phyloP scores from a whole-genome alignment of 2,329 filamentous ascomycete genomes.

The Magnaporthiopsis poae region DNA sequence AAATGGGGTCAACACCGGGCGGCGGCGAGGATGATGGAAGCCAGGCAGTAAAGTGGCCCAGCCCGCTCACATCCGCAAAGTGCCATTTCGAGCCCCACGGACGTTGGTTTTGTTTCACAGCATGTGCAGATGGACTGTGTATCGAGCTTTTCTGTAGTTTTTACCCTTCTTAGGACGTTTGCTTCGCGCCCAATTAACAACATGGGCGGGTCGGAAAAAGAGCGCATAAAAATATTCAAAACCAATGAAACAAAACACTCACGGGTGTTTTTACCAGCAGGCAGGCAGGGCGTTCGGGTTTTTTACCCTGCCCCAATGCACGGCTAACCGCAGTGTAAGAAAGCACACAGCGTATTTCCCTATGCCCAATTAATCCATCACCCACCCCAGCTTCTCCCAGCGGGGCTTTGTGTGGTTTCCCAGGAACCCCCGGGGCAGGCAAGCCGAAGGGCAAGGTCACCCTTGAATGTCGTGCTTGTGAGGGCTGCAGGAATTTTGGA shows the following conservation, averaged over 20 bases:
- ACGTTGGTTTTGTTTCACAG: too few relatives aligned
- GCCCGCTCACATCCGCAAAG: too few relatives aligned
- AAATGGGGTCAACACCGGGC: not conserved
- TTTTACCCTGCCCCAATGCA: not conserved
- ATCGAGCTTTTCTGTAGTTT: too few relatives aligned
- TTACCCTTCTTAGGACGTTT: too few relatives aligned
- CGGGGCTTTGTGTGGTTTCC: not conserved
- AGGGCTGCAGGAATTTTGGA: not conserved
- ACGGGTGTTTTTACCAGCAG: not conserved
- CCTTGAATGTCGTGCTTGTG: not conserved
- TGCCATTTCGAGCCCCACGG: too few relatives aligned
- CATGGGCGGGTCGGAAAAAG: not conserved
- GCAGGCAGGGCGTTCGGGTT: too few relatives aligned
- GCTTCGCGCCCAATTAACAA: too few relatives aligned
- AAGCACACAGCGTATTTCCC: not conserved
- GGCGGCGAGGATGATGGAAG: not conserved
- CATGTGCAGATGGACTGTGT: too few relatives aligned
- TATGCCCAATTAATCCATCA: not conserved
- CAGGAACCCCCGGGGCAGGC: not conserved
- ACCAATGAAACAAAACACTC: not conserved
- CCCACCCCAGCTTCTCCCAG: not conserved
- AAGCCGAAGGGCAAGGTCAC: not conserved
- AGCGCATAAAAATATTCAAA: not conserved
- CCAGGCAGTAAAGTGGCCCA: too few relatives aligned
- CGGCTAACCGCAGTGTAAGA: not conserved